Percentiles rank a stretch among this genome's conserved stretches.
Conservation (phyloP, 805 yeast species). For the Ogataea trehaloabstinens region DNA sequence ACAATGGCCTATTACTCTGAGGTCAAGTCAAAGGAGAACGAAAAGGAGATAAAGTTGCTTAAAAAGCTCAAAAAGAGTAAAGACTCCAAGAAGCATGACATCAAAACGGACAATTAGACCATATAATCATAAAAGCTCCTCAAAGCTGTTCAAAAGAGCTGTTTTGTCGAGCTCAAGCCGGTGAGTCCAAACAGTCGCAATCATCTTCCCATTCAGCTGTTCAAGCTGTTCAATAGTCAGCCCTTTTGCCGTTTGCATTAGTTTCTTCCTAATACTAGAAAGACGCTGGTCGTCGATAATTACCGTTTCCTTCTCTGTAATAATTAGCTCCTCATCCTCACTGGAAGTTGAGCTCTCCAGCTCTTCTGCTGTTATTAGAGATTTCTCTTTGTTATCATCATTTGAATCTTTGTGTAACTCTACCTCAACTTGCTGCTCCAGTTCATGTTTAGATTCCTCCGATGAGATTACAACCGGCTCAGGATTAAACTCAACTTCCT, state of each 20-base stretch:
- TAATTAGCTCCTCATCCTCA: slow-evolving; percentile 23
- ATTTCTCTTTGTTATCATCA: slow-evolving; percentile 9
- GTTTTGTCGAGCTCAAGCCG: slow-evolving; percentile 49
- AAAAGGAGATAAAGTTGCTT: slow-evolving; percentile 14
- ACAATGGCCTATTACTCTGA: slow-evolving; percentile 20
- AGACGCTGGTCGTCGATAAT: slow-evolving; percentile 34
- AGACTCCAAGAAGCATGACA: slow-evolving; percentile 1
- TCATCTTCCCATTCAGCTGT: slow-evolving; percentile 61
- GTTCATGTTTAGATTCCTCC: slow-evolving; percentile 11
- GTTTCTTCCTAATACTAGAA: slow-evolving; percentile 25
- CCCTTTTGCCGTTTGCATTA: slow-evolving; percentile 39
- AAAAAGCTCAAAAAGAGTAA: slow-evolving; percentile 12
- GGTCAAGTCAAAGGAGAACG: slow-evolving; percentile 10
- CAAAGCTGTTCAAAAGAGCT: slow-evolving; percentile 34
- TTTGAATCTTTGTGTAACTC: slow-evolving; percentile 9
- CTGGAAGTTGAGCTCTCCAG: slow-evolving; percentile 5
- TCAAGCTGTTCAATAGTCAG: slow-evolving; percentile 56
- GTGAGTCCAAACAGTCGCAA: slow-evolving; percentile 72
- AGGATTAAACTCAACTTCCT: slow-evolving; percentile 6
- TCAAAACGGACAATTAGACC: background rate
- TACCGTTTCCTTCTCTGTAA: slow-evolving; percentile 24
- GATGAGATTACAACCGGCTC: slow-evolving; percentile 16
- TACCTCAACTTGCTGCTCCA: slow-evolving; percentile 14
- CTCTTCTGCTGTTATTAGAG: slow-evolving; percentile 4
- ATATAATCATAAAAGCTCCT: slow-evolving; percentile 16